Conservation (phyloP, 257 asterid species). For the Marsdenia floribunda region DNA sequence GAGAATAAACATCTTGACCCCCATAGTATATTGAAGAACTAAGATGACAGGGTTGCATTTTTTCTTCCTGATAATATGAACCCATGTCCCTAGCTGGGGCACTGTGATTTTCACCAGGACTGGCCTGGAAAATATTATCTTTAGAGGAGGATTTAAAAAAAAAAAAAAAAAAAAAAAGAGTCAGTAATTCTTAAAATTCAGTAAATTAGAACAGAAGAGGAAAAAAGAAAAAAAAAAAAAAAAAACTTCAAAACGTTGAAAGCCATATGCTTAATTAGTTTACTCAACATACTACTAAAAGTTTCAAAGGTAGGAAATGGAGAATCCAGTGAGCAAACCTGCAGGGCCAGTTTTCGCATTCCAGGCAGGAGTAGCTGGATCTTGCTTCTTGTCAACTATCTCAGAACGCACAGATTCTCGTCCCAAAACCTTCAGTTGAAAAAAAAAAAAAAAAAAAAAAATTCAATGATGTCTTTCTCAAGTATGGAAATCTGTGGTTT, state of each 20-base stretch:
- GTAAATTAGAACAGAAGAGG: neutral
- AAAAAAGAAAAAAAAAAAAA: too few relatives aligned
- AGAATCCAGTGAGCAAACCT: slow-evolving; percentile 30
- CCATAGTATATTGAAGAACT: slow-evolving; percentile 90
- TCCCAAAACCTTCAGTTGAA: slow-evolving; percentile 39
- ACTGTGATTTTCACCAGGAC: slow-evolving; percentile 31
- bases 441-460: neutral
- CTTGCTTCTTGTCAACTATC: slow-evolving; percentile 39
- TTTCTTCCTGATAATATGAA: slow-evolving; percentile 47
- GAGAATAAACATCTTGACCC: slow-evolving; percentile 69
- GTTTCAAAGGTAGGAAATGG: neutral
- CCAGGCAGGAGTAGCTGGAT: slow-evolving; percentile 33
- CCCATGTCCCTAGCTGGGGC: slow-evolving; percentile 25
- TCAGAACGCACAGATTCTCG: slow-evolving; percentile 29
- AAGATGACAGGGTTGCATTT: slow-evolving; percentile 55
- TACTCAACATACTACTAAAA: neutral
- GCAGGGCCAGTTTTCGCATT: slow-evolving; percentile 38
- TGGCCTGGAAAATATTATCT: slow-evolving; percentile 26
- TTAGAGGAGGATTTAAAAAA: neutral
- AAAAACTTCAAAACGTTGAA: neutral
- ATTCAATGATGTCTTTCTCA: neutral
- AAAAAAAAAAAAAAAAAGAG: neutral
- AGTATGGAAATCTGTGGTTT: neutral
- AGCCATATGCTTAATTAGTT: too few relatives aligned
- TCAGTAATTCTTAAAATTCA: neutral